Evolutionary conservation across 2,329 filamentous ascomycete genomes (phyloP).

Genomic region (Tolypocladium tropicale): DNA sequence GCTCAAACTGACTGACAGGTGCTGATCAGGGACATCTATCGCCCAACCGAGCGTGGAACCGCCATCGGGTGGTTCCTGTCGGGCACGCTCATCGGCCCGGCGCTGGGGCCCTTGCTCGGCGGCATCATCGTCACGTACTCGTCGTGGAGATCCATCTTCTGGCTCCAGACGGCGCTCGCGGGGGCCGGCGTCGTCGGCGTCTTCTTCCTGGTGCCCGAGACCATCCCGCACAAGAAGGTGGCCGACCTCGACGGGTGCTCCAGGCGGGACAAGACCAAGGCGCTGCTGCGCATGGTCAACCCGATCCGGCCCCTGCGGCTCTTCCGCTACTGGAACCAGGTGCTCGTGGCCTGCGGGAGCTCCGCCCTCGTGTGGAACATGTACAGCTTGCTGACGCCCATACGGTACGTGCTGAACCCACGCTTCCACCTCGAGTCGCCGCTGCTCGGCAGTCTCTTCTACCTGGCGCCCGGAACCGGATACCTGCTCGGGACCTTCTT

Average conservation of each 20-base stretch:
- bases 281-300: constrained; percentile 54
- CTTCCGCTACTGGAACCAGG: constrained; percentile 59
- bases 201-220: constrained; percentile 61
- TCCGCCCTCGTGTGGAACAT: constrained; percentile 66
- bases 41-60: constrained; percentile 58
- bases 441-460: constrained; percentile 58
- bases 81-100: constrained; percentile 62
- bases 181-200: constrained; percentile 48
- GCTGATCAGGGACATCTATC: constrained; percentile 44
- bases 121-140: constrained; percentile 68
- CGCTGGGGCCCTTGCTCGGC: constrained; percentile 59
- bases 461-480: constrained; percentile 61
- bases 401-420: constrained; percentile 65
- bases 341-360: constrained; percentile 47
- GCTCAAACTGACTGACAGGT: not conserved
- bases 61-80: constrained; percentile 65
- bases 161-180: constrained; percentile 61
- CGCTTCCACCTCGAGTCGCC: constrained; percentile 59
- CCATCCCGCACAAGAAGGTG: constrained; percentile 54
- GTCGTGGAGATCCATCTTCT: constrained; percentile 67
- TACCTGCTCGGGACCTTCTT: constrained; percentile 61
- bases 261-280: constrained; percentile 34
- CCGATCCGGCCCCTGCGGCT: constrained; percentile 53
- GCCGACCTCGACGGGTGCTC: constrained; percentile 50
- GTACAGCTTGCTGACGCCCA: constrained; percentile 48